Percentiles rank a stretch among this genome's conserved stretches.
These are phyloP conservation scores for Diutina neorugosa DNA, from an alignment of 1,139 yeast genomes.

Conservation along the genomic window DNA sequence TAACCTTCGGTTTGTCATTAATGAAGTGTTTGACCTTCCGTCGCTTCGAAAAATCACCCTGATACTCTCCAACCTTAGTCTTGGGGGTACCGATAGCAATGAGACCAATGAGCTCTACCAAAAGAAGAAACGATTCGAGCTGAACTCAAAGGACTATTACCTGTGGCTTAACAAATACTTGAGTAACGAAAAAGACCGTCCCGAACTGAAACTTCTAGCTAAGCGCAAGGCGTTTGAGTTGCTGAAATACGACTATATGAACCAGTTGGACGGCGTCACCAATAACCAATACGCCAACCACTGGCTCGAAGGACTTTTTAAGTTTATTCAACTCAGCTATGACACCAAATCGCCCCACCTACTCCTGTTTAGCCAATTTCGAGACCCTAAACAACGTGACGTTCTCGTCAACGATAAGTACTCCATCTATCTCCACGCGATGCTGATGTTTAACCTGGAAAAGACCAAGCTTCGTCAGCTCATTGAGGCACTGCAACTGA, in stretches of 20 bases:
- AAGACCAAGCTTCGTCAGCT: slow-evolving; percentile 30
- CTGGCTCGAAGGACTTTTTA: slow-evolving; percentile 27
- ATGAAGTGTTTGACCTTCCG: slow-evolving; percentile 21
- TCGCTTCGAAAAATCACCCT: slow-evolving; percentile 16
- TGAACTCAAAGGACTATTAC: slow-evolving; percentile 61
- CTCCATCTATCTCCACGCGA: slow-evolving; percentile 21
- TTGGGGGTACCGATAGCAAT: slow-evolving; percentile 5
- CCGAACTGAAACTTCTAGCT: slow-evolving; percentile 47
- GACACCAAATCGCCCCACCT: slow-evolving; percentile 9
- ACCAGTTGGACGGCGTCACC: slow-evolving; percentile 46
- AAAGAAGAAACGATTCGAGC: slow-evolving; percentile 50
- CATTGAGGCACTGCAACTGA: slow-evolving; percentile 29
- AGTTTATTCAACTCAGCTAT: slow-evolving; percentile 17
- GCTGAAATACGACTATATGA: slow-evolving; percentile 60
- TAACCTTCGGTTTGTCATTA: slow-evolving; percentile 19
- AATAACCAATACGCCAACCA: slow-evolving; percentile 37
- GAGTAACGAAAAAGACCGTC: slow-evolving; percentile 50
- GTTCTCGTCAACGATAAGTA: slow-evolving; percentile 17
- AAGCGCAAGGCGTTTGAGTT: slow-evolving; percentile 56
- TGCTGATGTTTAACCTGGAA: slow-evolving; percentile 31
- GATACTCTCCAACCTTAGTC: slow-evolving; percentile 6
- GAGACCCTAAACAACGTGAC: slow-evolving; percentile 14
- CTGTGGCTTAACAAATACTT: slow-evolving; percentile 62
- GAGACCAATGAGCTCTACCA: slow-evolving; percentile 8
- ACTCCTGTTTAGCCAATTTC: slow-evolving; percentile 13